Evolutionary conservation across 495 filamentous ascomycete genomes (phyloP), one percentile per base, ranked within the genome.

Genomic region (Arthonia radiata): DNA sequence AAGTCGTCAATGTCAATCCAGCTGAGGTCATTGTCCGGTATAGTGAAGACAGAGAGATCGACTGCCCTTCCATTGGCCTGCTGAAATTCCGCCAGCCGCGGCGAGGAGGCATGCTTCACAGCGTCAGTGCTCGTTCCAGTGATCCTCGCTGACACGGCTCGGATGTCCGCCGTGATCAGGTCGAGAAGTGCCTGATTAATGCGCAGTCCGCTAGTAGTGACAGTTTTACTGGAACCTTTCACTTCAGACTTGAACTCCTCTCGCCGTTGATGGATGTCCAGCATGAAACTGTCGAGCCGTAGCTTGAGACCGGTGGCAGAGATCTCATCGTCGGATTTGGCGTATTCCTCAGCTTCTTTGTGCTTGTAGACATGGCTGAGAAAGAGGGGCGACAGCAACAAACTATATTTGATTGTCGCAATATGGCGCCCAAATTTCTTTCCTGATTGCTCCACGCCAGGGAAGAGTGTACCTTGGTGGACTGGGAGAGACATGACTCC

Each of bases 1-100:
- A 94, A 94, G 43, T 97, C 86, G 48, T 97, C 86, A 81, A 94
- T 93, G 43, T 97, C 86, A 39, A 94, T 73, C 86, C 86, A 97
- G 28, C 67, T 71, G 37, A 77, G 64, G 44, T 97, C 86, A 19
- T 82, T 78, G 41, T 97, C 86, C 0, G 81, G 80, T 31, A 97
- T 92, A 1, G 67, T 80, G 43, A 94, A 94, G 16, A 73, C 67
- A 11, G 82, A 90, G 24, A 92, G 56, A 47, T 94, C 80, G 4
- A 59, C 17, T n/a, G n/a, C n/a, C n/a, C n/a, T n/a, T n/a, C n/a
- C n/a, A 6, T 22, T 22, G 19, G 19, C 19, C 24, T 64, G 53
- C 31, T 67, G 59, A 33, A 61, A 64, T 5, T 54, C 48, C 1
- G 63, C 67, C 17, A 66, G 50, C 23, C 52, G 56, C 38, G 57